Conservation (phyloP, 257 asterid species). For the Salvia miltiorrhiza region DNA sequence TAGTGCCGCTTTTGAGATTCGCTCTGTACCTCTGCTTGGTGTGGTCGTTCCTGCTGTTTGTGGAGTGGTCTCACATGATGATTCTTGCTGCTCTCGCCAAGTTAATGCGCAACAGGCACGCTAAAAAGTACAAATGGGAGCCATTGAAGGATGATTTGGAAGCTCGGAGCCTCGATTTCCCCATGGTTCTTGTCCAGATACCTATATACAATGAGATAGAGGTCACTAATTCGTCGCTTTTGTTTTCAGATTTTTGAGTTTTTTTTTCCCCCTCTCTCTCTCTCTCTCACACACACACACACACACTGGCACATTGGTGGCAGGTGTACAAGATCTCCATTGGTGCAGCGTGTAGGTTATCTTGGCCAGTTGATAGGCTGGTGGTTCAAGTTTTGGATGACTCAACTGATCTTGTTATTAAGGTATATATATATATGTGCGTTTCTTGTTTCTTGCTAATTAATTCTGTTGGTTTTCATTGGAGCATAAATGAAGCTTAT, state of each 20-base stretch:
- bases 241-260: neutral
- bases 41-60: conserved; percentile 50
- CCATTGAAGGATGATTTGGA: conserved; percentile 45
- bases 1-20: conserved; percentile 46
- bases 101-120: conserved; percentile 43
- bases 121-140: conserved; percentile 45
- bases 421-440: conserved; percentile 62
- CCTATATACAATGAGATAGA: conserved; percentile 69
- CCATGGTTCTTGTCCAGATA: conserved; percentile 64
- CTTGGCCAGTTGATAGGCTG: conserved; percentile 75
- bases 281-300: neutral
- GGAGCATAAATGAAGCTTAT: neutral
- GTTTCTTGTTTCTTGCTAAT: neutral
- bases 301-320: too few species aligned
- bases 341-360: conserved; percentile 77
- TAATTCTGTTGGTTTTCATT: neutral
- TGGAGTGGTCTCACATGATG: conserved; percentile 61
- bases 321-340: conserved; percentile 80
- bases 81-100: conserved; percentile 48
- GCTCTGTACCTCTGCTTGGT: conserved; percentile 40
- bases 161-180: conserved; percentile 37
- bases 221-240: conserved; percentile 23
- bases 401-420: conserved; percentile 61
- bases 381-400: conserved; percentile 77
- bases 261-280: neutral